These are phyloP conservation scores for Solanum infundibuliforme DNA, from an alignment of 257 asterid genomes.

Conservation along the genomic window DNA sequence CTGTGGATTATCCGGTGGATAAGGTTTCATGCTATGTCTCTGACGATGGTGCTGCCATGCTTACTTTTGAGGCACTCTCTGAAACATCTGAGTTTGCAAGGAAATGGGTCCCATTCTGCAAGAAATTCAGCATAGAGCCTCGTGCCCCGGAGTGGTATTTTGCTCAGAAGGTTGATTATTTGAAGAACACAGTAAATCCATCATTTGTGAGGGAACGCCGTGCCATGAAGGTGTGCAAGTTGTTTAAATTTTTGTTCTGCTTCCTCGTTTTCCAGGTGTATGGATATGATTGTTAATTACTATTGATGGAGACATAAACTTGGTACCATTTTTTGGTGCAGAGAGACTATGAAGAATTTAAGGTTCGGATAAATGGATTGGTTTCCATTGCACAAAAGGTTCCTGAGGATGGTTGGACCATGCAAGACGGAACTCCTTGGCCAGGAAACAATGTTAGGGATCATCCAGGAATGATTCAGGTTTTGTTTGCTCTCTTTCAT, in stretches of 20 bases:
- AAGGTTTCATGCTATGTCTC: constrained; percentile 86
- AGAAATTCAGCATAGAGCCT: constrained; percentile 71
- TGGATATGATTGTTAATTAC: background rate
- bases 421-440: constrained; percentile 92
- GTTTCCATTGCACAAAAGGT: constrained; percentile 75
- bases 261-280: background rate
- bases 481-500: constrained; percentile 7
- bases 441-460: constrained; percentile 84
- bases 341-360: constrained; percentile 90
- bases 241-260: background rate
- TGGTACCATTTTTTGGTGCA: constrained; percentile 15
- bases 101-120: constrained; percentile 93
- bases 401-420: constrained; percentile 93
- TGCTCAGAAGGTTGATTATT: constrained; percentile 70
- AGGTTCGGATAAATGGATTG: constrained; percentile 70
- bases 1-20: constrained; percentile 81
- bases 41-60: constrained; percentile 93
- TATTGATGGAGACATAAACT: background rate
- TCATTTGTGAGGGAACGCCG: constrained; percentile 86
- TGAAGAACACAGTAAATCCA: constrained; percentile 70
- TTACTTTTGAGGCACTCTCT: constrained; percentile 82
- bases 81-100: constrained; percentile 85
- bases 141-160: constrained; percentile 92
- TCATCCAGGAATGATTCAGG: constrained; percentile 98
- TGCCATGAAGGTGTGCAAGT: constrained; percentile 63